Conservation (phyloP, 495 filamentous ascomycete species). For the Aspergillus ellipticus region DNA sequence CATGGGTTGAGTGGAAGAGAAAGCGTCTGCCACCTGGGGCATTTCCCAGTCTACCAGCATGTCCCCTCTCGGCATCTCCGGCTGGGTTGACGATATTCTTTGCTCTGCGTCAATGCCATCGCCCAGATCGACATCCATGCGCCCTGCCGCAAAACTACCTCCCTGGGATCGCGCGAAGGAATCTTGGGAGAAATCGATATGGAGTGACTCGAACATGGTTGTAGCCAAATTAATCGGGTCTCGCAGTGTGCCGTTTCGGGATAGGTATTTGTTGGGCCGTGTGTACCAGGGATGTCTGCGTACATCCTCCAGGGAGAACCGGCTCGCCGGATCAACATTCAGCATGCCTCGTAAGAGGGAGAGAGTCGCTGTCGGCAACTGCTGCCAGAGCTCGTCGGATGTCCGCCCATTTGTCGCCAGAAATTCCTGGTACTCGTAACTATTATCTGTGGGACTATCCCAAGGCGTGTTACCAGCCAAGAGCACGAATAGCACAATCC, state of each 20-base stretch:
- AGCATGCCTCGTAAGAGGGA: constrained; percentile 95
- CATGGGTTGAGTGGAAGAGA: constrained; percentile 50
- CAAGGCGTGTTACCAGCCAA: constrained; percentile 96
- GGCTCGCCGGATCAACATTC: constrained; percentile 65
- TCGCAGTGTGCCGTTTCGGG: constrained; percentile 65
- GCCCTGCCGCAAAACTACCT: constrained; percentile 38
- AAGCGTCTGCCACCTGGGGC: constrained; percentile 51
- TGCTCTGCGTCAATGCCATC: constrained; percentile 46
- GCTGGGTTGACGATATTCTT: constrained; percentile 68
- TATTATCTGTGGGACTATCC: constrained; percentile 81
- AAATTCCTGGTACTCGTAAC: constrained; percentile 84
- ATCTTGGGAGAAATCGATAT: constrained; percentile 78
- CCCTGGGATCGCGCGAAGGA: constrained; percentile 44
- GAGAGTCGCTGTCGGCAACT: constrained; percentile 69
- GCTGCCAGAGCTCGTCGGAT: constrained; percentile 80
- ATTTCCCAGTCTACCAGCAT: constrained; percentile 76
- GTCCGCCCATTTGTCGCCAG: constrained; percentile 72
- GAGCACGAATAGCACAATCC: constrained; percentile 92
- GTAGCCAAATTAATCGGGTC: constrained; percentile 84
- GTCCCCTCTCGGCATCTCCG: constrained; percentile 66
- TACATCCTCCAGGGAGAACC: constrained; percentile 87
- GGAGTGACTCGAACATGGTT: constrained; percentile 87
- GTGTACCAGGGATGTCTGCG: constrained; percentile 95
- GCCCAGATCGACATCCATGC: constrained; percentile 53
- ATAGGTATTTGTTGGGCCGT: constrained; percentile 71